phyloP scores from a whole-genome alignment of 805 yeast species.

The Nakazawaea wickerhamii region DNA sequence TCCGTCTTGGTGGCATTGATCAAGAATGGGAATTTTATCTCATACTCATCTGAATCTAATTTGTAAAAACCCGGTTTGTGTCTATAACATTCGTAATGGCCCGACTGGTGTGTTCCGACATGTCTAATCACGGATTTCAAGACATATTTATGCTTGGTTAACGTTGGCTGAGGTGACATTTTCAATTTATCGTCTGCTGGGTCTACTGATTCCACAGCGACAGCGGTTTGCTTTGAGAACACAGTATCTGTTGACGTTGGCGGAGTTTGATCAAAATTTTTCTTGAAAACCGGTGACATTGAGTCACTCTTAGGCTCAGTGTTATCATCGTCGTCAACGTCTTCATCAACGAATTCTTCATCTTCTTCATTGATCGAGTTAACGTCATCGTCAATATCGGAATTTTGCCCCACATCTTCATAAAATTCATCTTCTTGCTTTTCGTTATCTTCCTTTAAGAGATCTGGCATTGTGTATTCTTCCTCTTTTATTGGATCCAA shows the following conservation, averaged over 20 bases:
- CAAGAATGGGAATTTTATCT: conserved; percentile 11
- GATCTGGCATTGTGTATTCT: conserved; percentile 6
- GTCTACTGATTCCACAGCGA: neutral
- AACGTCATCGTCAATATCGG: conserved; percentile 17
- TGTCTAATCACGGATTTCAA: conserved; percentile 77
- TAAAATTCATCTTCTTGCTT: conserved; percentile 20
- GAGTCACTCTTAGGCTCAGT: neutral
- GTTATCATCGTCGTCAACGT: conserved; percentile 13
- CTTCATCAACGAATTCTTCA: conserved; percentile 17
- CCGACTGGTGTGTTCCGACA: conserved; percentile 80
- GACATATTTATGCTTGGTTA: conserved; percentile 36
- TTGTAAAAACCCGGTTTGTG: conserved; percentile 62
- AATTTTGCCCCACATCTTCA: conserved; percentile 19
- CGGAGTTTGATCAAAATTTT: conserved; percentile 5
- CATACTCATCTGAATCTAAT: conserved; percentile 27
- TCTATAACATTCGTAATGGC: conserved; percentile 87
- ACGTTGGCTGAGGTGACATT: neutral
- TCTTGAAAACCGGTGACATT: conserved; percentile 5
- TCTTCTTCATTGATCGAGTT: conserved; percentile 15
- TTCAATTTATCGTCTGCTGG: neutral
- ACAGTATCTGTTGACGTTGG: conserved; percentile 8
- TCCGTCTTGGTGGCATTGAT: neutral
- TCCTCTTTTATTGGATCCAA: conserved; percentile 14
- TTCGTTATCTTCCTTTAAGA: conserved; percentile 18
- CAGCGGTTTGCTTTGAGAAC: too few species aligned